Evolutionary conservation across 768 basidiomycete genomes (phyloP).

Genomic region (Phanerodontia chrysosporium): DNA sequence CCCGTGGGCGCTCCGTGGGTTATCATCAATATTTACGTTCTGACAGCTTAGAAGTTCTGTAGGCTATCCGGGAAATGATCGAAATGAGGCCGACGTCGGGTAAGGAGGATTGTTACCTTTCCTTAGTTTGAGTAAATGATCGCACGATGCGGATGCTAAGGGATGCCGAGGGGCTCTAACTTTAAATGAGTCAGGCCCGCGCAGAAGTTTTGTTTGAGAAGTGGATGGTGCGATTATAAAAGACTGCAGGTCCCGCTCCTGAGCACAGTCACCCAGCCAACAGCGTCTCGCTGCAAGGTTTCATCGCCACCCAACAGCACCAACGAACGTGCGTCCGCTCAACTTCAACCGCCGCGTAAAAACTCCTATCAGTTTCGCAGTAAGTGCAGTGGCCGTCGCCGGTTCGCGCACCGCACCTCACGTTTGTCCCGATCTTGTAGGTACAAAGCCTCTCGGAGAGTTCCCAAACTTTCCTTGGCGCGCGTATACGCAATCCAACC

Average conservation of each 20-base stretch:
- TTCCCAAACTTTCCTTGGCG: conserved; percentile 2
- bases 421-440: conserved; percentile 8
- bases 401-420: background rate
- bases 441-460: conserved; percentile 1
- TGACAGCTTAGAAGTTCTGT: background rate
- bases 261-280: background rate
- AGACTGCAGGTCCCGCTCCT: background rate
- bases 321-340: conserved; percentile 11
- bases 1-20: background rate
- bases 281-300: background rate
- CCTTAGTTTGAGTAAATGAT: background rate
- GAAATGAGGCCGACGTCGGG: background rate
- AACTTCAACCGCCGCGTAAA: conserved; percentile 1
- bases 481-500: conserved; percentile 8
- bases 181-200: conserved; percentile 4
- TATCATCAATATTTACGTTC: background rate
- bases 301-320: background rate
- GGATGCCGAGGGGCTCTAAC: background rate
- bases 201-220: background rate
- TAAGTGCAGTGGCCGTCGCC: background rate
- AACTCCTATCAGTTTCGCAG: conserved; percentile 3
- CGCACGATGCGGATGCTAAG: background rate
- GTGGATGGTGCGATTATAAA: conserved; percentile 1
- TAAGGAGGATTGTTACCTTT: background rate
- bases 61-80: background rate